These are phyloP conservation scores for Sophora flavescens DNA, from an alignment of 306 rosid species.

Conservation along the genomic window DNA sequence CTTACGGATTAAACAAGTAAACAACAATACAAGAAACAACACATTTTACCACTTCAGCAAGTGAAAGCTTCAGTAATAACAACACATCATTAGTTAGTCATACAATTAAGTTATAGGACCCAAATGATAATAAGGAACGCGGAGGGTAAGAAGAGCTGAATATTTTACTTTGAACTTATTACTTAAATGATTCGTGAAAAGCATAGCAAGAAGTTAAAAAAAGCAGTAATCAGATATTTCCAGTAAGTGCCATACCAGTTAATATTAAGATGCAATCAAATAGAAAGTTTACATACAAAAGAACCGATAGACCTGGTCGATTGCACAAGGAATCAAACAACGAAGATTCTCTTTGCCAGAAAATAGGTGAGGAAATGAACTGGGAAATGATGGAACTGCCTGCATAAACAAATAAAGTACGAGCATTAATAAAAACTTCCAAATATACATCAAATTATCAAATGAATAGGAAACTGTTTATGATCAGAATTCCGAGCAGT, in stretches of 20 bases:
- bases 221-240: constrained; percentile 34
- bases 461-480: not conserved
- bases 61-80: not conserved
- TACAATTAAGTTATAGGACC: constrained; percentile 8
- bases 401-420: constrained; percentile 54
- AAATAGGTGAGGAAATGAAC: constrained; percentile 94
- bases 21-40: constrained; percentile 2
- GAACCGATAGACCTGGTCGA: constrained; percentile 76
- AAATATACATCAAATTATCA: constrained; percentile 26
- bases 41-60: not conserved
- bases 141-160: not conserved
- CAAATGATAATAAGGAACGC: not conserved
- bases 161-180: too few relatives aligned
- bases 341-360: constrained; percentile 75
- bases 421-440: constrained; percentile 44
- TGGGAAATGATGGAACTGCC: constrained; percentile 98
- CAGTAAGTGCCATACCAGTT: not conserved
- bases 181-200: not conserved
- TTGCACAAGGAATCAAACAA: constrained; percentile 96
- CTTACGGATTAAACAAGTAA: not conserved
- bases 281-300: constrained; percentile 11
- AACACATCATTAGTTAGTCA: constrained; percentile 20
- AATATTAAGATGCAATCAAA: constrained; percentile 29
- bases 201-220: constrained; percentile 12
- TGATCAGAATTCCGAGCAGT: not conserved